A percentile compares a stretch with the other conserved stretches of the same genome.
phyloP scores from a whole-genome alignment of 805 yeast species.

The Metschnikowia similis region DNA sequence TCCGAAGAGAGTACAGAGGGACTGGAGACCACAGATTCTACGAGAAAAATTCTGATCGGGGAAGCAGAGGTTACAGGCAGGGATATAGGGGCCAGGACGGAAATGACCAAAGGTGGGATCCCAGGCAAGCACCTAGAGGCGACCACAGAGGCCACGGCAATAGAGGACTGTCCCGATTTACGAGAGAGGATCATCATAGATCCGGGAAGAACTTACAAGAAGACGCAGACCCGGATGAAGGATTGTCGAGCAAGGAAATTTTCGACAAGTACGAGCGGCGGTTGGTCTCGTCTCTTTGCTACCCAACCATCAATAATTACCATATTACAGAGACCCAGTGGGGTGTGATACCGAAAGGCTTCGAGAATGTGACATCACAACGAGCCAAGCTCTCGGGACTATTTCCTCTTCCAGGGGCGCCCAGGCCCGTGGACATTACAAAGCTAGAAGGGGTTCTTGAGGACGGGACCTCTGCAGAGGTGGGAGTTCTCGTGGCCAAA shows the following conservation, averaged over 20 bases:
- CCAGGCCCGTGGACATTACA: slow-evolving; percentile 41
- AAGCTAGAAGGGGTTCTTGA: slow-evolving; percentile 37
- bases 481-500: slow-evolving; percentile 28
- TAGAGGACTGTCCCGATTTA: slow-evolving; percentile 7
- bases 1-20: slow-evolving; percentile 3
- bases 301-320: slow-evolving; percentile 49
- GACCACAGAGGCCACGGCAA: slow-evolving; percentile 1
- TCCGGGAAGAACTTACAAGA: neutral
- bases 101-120: slow-evolving; percentile 16
- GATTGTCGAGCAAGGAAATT: slow-evolving; percentile 18
- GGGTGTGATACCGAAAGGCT: slow-evolving; percentile 71
- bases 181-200: neutral
- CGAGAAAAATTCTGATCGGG: neutral
- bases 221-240: slow-evolving; percentile 12
- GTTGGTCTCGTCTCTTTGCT: slow-evolving; percentile 33
- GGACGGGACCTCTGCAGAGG: slow-evolving; percentile 26
- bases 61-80: slow-evolving; percentile 12
- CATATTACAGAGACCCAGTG: slow-evolving; percentile 51
- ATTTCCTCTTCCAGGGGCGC: slow-evolving; percentile 59
- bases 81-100: slow-evolving; percentile 12
- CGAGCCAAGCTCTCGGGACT: slow-evolving; percentile 76
- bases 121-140: slow-evolving; percentile 6
- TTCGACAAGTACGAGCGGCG: slow-evolving; percentile 21
- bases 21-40: neutral
- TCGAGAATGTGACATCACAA: slow-evolving; percentile 69